Conservation (phyloP, 1,139 yeast species). For the Saccharomyces hybrid region DNA sequence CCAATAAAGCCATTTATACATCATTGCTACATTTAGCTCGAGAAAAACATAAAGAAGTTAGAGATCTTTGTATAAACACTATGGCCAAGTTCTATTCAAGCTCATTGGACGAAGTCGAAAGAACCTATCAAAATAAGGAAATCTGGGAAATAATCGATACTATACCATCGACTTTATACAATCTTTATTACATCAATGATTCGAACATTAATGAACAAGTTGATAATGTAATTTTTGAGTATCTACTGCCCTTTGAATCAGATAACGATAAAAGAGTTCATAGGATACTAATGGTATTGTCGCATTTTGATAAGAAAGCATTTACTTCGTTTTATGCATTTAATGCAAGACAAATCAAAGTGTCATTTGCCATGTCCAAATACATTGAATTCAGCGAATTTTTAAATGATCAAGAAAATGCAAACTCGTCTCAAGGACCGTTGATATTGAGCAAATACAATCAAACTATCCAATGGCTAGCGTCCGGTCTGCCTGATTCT, state of each 20-base stretch:
- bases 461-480: conserved; percentile 59
- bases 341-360: conserved; percentile 57
- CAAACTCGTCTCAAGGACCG: conserved; percentile 22
- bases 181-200: conserved; percentile 70
- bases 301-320: conserved; percentile 49
- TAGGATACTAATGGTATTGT: conserved; percentile 45
- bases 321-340: conserved; percentile 61
- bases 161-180: conserved; percentile 62
- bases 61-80: conserved; percentile 52
- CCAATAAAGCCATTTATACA: conserved; percentile 42
- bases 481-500: conserved; percentile 49
- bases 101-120: conserved; percentile 18
- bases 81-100: conserved; percentile 47
- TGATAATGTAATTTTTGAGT: conserved; percentile 54
- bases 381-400: conserved; percentile 35
- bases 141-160: conserved; percentile 40
- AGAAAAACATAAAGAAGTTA: conserved; percentile 61
- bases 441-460: conserved; percentile 36
- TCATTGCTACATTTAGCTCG: conserved; percentile 57
- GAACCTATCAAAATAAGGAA: conserved; percentile 27
- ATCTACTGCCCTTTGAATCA: conserved; percentile 47
- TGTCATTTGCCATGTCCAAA: conserved; percentile 36
- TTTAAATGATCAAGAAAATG: conserved; percentile 23
- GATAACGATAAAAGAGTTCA: conserved; percentile 45
- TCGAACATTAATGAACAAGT: conserved; percentile 58